Percentiles rank a stretch among this genome's conserved stretches.
Evolutionary conservation across 140 eudicot species (phyloP).

Genomic region (Stevia rebaudiana): DNA sequence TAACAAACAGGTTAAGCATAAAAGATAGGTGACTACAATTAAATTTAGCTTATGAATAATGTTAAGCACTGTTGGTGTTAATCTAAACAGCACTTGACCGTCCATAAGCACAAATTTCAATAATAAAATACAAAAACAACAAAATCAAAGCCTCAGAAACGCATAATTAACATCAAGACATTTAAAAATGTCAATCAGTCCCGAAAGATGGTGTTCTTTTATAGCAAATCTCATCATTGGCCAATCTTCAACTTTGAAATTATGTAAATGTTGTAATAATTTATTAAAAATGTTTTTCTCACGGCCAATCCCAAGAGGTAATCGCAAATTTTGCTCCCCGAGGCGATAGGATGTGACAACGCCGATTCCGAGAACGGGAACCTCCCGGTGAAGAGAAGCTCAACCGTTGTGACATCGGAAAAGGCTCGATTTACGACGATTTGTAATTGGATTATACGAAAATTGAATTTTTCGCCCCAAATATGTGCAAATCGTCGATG

Average conservation of each 20-base stretch:
- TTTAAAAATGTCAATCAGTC: slow-evolving; percentile 38
- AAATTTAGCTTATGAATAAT: slow-evolving; percentile 25
- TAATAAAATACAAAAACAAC: background rate
- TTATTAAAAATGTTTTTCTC: slow-evolving; percentile 24
- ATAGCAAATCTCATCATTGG: slow-evolving; percentile 35
- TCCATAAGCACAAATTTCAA: slow-evolving; percentile 30
- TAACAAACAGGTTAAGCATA: background rate
- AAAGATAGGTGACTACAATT: slow-evolving; percentile 24
- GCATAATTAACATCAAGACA: slow-evolving; percentile 7
- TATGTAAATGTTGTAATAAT: no score
- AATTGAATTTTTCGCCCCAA: slow-evolving; percentile 7
- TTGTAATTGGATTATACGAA: slow-evolving; percentile 16
- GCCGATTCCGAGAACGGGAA: slow-evolving; percentile 16
- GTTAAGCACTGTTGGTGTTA: slow-evolving; percentile 26
- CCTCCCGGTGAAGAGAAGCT: slow-evolving; percentile 2
- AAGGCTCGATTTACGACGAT: slow-evolving; percentile 21
- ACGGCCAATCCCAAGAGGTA: slow-evolving; percentile 29
- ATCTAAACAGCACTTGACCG: slow-evolving; percentile 35
- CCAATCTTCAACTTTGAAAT: background rate
- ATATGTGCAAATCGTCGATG: background rate
- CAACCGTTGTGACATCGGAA: slow-evolving; percentile 6
- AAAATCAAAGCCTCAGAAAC: slow-evolving; percentile 14
- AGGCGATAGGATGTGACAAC: slow-evolving; percentile 46
- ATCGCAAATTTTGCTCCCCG: slow-evolving; percentile 39
- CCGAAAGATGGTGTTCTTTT: slow-evolving; percentile 70